Evolutionary conservation across 2,329 filamentous ascomycete genomes (phyloP).

Genomic region (Calonectria pseudoturangicola): DNA sequence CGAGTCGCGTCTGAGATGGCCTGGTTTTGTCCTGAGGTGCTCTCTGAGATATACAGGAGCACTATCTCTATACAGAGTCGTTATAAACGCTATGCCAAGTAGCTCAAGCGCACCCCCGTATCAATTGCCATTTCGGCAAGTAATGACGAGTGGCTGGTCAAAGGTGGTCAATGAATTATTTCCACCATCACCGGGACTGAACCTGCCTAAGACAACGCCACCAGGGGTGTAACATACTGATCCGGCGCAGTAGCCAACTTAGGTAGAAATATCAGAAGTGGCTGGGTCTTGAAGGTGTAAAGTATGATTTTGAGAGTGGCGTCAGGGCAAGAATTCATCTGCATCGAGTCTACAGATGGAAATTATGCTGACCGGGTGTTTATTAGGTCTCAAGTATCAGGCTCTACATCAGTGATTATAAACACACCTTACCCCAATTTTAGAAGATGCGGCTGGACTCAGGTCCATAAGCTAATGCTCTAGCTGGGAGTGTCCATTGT

Average conservation of each 20-base stretch:
- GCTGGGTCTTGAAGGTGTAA: constrained; percentile 47
- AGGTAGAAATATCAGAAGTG: neutral
- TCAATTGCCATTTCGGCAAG: constrained; percentile 43
- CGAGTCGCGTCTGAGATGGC: neutral
- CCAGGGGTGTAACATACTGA: constrained; percentile 57
- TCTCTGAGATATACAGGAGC: neutral
- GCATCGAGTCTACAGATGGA: constrained; percentile 52
- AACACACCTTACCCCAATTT: too few relatives aligned
- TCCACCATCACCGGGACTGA: neutral
- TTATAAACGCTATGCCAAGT: constrained; percentile 55
- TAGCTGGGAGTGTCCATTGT: too few relatives aligned
- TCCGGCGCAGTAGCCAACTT: constrained; percentile 46
- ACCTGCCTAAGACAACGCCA: constrained; percentile 56
- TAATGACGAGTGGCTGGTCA: constrained; percentile 49
- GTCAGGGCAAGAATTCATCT: constrained; percentile 46
- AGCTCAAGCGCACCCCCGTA: constrained; percentile 43
- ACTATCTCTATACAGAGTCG: constrained; percentile 53
- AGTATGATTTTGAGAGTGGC: constrained; percentile 38
- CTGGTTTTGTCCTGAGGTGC: neutral
- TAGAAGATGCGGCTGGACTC: too few relatives aligned
- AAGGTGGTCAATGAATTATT: neutral
- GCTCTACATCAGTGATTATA: neutral
- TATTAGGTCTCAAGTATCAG: neutral
- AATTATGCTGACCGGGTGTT: constrained; percentile 45
- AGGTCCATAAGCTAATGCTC: too few relatives aligned